Percentiles rank a stretch among this genome's conserved stretches.
Conservation (phyloP, 306 rosid genomes). For the Quercus wislizeni region DNA sequence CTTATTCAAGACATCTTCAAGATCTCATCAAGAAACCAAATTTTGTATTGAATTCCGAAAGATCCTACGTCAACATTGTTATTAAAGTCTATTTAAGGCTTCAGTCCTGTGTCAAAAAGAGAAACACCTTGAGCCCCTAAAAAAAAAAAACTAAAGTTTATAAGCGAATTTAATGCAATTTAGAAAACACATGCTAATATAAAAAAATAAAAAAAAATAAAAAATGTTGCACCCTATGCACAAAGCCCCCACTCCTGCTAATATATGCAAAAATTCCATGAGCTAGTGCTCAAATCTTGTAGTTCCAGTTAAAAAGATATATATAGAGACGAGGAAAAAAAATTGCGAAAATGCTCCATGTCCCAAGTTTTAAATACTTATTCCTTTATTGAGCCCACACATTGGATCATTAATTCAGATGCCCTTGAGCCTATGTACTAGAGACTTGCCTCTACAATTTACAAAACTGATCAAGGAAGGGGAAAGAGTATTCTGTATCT, state of each 20-base stretch:
- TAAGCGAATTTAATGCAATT: background rate
- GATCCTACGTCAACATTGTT: no score
- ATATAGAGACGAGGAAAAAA: background rate
- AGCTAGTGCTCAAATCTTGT: constrained; percentile 1
- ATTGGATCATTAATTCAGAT: background rate
- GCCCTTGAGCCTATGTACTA: background rate
- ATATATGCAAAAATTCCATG: no score
- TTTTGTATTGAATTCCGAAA: no score
- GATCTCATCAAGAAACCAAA: no score
- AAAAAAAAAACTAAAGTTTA: constrained; percentile 14
- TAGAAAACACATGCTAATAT: background rate
- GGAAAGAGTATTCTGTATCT: background rate
- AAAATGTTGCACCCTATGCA: no score
- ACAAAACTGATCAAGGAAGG: background rate
- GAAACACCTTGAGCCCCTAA: background rate
- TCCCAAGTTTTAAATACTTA: background rate
- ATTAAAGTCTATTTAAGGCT: no score
- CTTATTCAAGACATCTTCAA: no score
- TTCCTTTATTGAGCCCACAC: background rate
- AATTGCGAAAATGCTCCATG: background rate
- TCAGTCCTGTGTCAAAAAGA: background rate
- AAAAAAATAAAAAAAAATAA: no score
- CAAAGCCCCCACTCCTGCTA: no score
- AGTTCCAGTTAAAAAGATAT: background rate
- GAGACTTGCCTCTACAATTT: background rate